Percentiles rank a stretch among this genome's conserved stretches.
These are phyloP conservation scores for Ascochyta koolunga DNA, from an alignment of 2,329 filamentous ascomycete genomes.

Conservation along the genomic window DNA sequence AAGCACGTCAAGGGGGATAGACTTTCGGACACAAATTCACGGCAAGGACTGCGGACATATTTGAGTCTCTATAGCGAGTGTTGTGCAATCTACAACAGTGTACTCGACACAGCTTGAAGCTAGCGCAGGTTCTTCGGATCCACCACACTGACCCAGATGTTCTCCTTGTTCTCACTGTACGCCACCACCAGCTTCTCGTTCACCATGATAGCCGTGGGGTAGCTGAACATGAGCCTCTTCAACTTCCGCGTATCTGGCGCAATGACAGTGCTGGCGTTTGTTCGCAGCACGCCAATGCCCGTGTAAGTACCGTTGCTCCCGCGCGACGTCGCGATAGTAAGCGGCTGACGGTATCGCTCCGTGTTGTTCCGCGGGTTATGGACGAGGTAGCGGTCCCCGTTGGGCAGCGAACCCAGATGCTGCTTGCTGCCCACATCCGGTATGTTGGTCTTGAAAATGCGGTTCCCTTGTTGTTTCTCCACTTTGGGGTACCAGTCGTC, in stretches of 20 bases:
- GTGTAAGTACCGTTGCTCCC: slow-evolving; percentile 7
- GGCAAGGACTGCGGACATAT: too few species aligned
- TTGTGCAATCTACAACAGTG: too few species aligned
- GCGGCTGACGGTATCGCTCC: slow-evolving; percentile 13
- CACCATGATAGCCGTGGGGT: slow-evolving; percentile 20
- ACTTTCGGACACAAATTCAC: too few species aligned
- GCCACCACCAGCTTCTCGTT: slow-evolving; percentile 13
- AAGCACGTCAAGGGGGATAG: too few species aligned
- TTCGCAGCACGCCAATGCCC: slow-evolving; percentile 18
- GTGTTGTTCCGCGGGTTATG: slow-evolving; percentile 21
- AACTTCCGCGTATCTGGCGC: slow-evolving; percentile 19
- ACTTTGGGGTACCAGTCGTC: slow-evolving; percentile 13
- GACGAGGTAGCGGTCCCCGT: slow-evolving; percentile 14
- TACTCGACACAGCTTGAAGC: too few species aligned
- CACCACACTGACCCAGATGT: slow-evolving; percentile 21
- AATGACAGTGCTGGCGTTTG: slow-evolving; percentile 18
- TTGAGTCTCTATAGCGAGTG: too few species aligned
- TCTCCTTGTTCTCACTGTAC: slow-evolving; percentile 25
- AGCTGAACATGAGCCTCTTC: slow-evolving; percentile 22
- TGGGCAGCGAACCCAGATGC: slow-evolving; percentile 12
- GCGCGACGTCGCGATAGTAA: slow-evolving; percentile 18
- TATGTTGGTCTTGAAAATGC: slow-evolving; percentile 19
- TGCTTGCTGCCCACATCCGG: slow-evolving; percentile 21
- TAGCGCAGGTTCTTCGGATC: slow-evolving; percentile 14
- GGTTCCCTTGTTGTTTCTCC: slow-evolving; percentile 14